phyloP scores from a whole-genome alignment of 2,329 filamentous ascomycete genomes.

The Curvularia eragrostidis region DNA sequence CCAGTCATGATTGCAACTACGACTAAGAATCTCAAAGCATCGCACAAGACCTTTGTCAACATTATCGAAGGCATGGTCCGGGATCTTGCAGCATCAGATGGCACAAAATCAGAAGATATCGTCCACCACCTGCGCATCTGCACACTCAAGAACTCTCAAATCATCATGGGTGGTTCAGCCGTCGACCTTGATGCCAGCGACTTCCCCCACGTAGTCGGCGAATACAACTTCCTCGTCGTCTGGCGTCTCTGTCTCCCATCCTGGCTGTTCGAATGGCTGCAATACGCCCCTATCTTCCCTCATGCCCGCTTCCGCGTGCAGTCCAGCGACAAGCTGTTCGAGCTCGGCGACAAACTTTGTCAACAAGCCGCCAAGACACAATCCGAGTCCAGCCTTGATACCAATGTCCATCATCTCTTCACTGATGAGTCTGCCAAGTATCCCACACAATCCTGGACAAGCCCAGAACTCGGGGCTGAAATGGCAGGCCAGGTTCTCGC shows the following conservation, averaged over 20 bases:
- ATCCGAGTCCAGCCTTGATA: slow-evolving; percentile 10
- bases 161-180: slow-evolving; percentile 28
- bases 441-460: slow-evolving; percentile 26
- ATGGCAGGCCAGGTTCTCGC: slow-evolving; percentile 33
- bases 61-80: slow-evolving; percentile 28
- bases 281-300: slow-evolving; percentile 21
- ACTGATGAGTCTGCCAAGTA: slow-evolving; percentile 26
- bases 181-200: slow-evolving; percentile 22
- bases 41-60: slow-evolving; percentile 21
- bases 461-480: slow-evolving; percentile 25
- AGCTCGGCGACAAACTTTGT: slow-evolving; percentile 24
- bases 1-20: slow-evolving; percentile 32
- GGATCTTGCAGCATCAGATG: slow-evolving; percentile 19
- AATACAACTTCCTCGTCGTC: slow-evolving; percentile 32
- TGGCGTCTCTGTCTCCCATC: slow-evolving; percentile 30
- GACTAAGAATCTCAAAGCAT: slow-evolving; percentile 27
- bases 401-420: slow-evolving; percentile 25
- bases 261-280: slow-evolving; percentile 29
- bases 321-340: slow-evolving; percentile 30
- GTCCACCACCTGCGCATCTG: slow-evolving; percentile 30
- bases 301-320: slow-evolving; percentile 26
- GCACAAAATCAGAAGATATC: slow-evolving; percentile 26
- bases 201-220: slow-evolving; percentile 28
- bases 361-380: slow-evolving; percentile 18
- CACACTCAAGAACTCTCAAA: slow-evolving; percentile 28